Conservation (phyloP, 495 filamentous ascomycete species). For the Schizothecium vesticola region DNA sequence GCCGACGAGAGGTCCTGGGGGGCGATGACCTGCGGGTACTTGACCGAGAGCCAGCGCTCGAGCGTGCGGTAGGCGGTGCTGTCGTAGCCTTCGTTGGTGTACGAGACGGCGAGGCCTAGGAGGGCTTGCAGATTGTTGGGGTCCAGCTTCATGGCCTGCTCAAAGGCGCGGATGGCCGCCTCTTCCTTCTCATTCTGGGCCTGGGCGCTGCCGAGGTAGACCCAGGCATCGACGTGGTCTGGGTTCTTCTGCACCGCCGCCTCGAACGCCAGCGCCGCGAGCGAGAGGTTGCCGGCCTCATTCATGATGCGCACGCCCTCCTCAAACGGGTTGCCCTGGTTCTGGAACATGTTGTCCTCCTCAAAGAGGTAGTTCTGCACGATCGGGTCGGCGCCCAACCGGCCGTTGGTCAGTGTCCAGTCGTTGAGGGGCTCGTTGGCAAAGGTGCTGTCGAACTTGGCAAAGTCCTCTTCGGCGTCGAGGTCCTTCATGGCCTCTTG, state of each 20-base stretch:
- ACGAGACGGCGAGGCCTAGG: constrained; percentile 95
- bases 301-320: constrained; percentile 88
- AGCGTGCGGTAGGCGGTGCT: constrained; percentile 92
- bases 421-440: constrained; percentile 66
- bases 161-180: constrained; percentile 94
- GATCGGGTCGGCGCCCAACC: constrained; percentile 58
- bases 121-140: constrained; percentile 79
- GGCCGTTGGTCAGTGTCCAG: constrained; percentile 36
- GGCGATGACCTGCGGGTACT: constrained; percentile 76
- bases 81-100: constrained; percentile 98
- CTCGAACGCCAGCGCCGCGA: constrained; percentile 95
- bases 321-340: constrained; percentile 72
- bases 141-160: constrained; percentile 84
- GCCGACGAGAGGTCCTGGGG: constrained; percentile 61
- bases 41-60: constrained; percentile 90
- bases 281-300: constrained; percentile 85
- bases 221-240: constrained; percentile 87
- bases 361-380: constrained; percentile 92
- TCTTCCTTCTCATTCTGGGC: constrained; percentile 98
- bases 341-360: constrained; percentile 80
- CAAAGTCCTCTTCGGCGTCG: constrained; percentile 57
- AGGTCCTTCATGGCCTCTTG: constrained; percentile 63
- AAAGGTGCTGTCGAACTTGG: constrained; percentile 63
- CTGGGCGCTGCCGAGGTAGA: constrained; percentile 80
- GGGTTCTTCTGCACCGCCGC: constrained; percentile 87